phyloP scores from a whole-genome alignment of 768 basidiomycete species.

The Termitomyces sp. region DNA sequence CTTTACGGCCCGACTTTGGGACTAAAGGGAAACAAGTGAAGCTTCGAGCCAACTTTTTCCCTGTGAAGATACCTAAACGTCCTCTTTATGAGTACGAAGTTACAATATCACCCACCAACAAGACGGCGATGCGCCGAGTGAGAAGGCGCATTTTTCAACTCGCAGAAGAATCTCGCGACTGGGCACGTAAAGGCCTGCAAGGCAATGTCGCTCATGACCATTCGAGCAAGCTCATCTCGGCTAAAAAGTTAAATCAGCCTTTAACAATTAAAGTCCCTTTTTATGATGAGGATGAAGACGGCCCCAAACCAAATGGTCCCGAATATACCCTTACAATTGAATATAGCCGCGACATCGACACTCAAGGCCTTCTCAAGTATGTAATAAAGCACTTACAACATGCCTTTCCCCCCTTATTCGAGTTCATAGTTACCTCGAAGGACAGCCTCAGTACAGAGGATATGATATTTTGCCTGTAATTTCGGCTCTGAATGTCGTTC shows the following conservation, averaged over 20 bases:
- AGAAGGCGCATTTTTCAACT: constrained; percentile 60
- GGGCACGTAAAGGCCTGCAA: constrained; percentile 43
- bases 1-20: constrained; percentile 56
- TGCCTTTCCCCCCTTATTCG: constrained; percentile 25
- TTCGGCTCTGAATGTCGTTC: constrained; percentile 60
- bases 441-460: constrained; percentile 46
- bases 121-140: constrained; percentile 45
- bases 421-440: constrained; percentile 45
- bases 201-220: constrained; percentile 54
- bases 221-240: constrained; percentile 45
- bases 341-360: constrained; percentile 46
- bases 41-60: constrained; percentile 66
- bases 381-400: constrained; percentile 18
- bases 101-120: constrained; percentile 44
- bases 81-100: constrained; percentile 61
- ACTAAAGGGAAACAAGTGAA: constrained; percentile 41
- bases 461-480: constrained; percentile 56
- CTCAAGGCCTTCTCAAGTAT: constrained; percentile 40
- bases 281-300: constrained; percentile 47
- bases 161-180: constrained; percentile 47
- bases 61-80: constrained; percentile 45
- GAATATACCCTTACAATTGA: constrained; percentile 43
- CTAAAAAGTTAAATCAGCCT: constrained; percentile 40
- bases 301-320: constrained; percentile 37
- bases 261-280: constrained; percentile 37